Base-by-base conservation (phyloP, 768 basidiomycete genomes). In the Phlebiopsis gigantea region DNA sequence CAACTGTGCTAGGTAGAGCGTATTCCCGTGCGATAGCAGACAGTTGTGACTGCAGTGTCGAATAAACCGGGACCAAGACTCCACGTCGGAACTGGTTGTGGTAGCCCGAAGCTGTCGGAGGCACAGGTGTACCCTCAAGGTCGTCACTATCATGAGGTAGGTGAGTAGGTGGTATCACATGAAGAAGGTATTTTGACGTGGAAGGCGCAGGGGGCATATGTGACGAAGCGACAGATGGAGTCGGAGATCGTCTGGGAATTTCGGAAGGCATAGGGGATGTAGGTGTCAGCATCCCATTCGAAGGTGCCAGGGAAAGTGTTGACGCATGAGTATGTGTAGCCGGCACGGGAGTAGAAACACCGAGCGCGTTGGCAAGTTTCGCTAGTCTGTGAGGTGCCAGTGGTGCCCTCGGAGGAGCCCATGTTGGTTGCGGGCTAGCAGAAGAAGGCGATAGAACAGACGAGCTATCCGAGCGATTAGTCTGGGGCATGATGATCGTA, bases 21-120 rank as follows among this genome's bases (percentile, higher is more conserved):
- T 94, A 98, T 71, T 98, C 95, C 70, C 86, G 87, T 14, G 95
- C 93, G 51, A 98, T 97, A 6, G 92, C 89, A 21, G 77, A 76
- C 9, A 97, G 73, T 68, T 97, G 95, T 0, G 85, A 80, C 42
- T 91, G 86, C 1, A 98, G 73, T 0, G 87, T 91, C 5, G 93
- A 77, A 66, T 94, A 83, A 0, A 98, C 77, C 0, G 94, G 88
- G 4, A 98, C 81, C 12, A 98, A 77, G n/a, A 84, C 85, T 7
- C 95, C 95, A 25, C 95, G 82, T 14, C 82, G 81, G 66, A 91
- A 90, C 49, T 88, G 86, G 17, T 80, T 76, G 60, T 90, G 87
- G 63, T 90, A 89, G n/a, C 87, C 87, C 5, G 87, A 85, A 1
- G 87, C 83, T 47, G 72, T 73, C 2, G 79, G 64, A 3, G 84